Evolutionary conservation across 352 stramenopile genomes (phyloP).

Genomic region (Globisporangium heterothallicum): DNA sequence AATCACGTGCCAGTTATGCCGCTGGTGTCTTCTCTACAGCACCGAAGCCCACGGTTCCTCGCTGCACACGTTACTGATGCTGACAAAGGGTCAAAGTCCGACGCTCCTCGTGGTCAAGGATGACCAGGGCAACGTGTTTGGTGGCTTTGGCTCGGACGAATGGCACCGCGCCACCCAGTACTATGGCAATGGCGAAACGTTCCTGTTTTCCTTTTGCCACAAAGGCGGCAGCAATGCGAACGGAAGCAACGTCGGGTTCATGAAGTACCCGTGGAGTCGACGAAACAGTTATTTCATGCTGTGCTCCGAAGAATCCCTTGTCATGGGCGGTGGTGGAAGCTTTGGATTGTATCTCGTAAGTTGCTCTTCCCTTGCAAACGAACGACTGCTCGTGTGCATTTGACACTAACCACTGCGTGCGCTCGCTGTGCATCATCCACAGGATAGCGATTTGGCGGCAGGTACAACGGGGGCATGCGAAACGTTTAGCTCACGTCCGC

Average conservation of each 20-base stretch:
- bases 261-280: conserved; percentile 83
- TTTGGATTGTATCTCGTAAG: conserved; percentile 87
- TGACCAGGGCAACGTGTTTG: conserved; percentile 70
- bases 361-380: conserved; percentile 4
- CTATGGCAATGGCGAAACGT: conserved; percentile 84
- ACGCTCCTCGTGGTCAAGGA: conserved; percentile 83
- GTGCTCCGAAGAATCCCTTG: conserved; percentile 85
- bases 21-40: conserved; percentile 81
- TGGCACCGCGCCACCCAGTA: conserved; percentile 82
- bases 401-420: conserved; percentile 4
- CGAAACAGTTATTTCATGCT: conserved; percentile 91
- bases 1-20: conserved; percentile 72
- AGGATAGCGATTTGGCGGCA: conserved; percentile 82
- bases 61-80: conserved; percentile 63
- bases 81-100: conserved; percentile 63
- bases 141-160: conserved; percentile 72
- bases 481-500: conserved; percentile 80
- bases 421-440: conserved; percentile 4
- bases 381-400: neutral
- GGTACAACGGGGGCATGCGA: conserved; percentile 84
- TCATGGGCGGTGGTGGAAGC: conserved; percentile 86
- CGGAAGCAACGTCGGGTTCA: conserved; percentile 28
- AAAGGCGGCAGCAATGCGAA: conserved; percentile 12
- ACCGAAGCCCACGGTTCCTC: conserved; percentile 70
- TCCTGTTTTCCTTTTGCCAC: conserved; percentile 84